These are phyloP conservation scores for Talaromyces rugulosus DNA, from an alignment of 2,329 filamentous ascomycete species.

Conservation along the genomic window DNA sequence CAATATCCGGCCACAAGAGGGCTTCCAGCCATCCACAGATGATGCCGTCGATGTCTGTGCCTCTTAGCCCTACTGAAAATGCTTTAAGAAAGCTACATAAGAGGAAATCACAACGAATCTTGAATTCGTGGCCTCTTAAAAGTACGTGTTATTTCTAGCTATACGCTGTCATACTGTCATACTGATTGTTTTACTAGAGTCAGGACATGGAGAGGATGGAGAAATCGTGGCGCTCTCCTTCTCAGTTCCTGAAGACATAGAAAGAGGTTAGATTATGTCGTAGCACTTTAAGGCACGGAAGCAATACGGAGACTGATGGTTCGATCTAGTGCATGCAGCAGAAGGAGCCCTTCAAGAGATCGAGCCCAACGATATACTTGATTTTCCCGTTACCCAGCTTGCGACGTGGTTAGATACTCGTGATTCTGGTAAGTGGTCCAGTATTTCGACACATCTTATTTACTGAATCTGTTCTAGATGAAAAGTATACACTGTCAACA, in stretches of 20 bases:
- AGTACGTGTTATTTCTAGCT: constrained; percentile 14
- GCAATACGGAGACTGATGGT: constrained; percentile 2
- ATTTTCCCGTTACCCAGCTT: constrained; percentile 12
- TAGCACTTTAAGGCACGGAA: background rate
- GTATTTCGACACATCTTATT: background rate
- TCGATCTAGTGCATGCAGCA: constrained; percentile 22
- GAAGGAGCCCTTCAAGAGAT: constrained; percentile 8
- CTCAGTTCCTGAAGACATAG: constrained; percentile 25
- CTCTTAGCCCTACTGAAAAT: constrained; percentile 16
- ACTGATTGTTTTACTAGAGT: constrained; percentile 16
- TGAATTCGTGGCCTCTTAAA: constrained; percentile 25
- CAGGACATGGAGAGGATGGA: constrained; percentile 25
- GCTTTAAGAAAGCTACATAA: constrained; percentile 15
- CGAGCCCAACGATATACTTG: constrained; percentile 7
- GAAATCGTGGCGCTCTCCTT: constrained; percentile 28
- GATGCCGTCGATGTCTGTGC: constrained; percentile 13
- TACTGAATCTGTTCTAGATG: constrained; percentile 8
- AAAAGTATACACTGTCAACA: constrained; percentile 12
- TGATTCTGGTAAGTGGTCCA: constrained; percentile 9
- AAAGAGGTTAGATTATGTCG: constrained; percentile 19
- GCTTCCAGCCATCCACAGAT: constrained; percentile 11
- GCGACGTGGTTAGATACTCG: constrained; percentile 11
- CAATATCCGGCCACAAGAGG: constrained; percentile 5
- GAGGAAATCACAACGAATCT: constrained; percentile 19
- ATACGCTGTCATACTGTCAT: background rate